Evolutionary conservation across 1,139 yeast genomes (phyloP).

Genomic region (Debaryomycetaceae sp.): DNA sequence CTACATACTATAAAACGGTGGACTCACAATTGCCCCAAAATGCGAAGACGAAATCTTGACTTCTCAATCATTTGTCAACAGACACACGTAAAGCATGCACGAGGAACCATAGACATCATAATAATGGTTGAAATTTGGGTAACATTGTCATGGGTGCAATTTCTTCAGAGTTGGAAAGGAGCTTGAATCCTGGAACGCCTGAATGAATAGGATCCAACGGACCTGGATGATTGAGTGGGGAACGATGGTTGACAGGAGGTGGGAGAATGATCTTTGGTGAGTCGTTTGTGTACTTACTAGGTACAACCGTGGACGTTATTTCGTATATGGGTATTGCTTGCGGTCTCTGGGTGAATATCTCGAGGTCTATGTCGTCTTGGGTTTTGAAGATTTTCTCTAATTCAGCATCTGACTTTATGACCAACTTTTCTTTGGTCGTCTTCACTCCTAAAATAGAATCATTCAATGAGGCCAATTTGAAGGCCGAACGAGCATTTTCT

Average conservation of each 20-base stretch:
- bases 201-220: constrained; percentile 2
- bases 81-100: neutral
- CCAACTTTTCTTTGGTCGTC: constrained; percentile 18
- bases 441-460: constrained; percentile 19
- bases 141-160: constrained; percentile 27
- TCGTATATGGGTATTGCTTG: constrained; percentile 36
- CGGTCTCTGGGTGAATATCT: constrained; percentile 30
- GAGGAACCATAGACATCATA: constrained; percentile 11
- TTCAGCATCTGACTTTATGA: constrained; percentile 31
- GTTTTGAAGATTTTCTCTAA: constrained; percentile 32
- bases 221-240: constrained; percentile 6
- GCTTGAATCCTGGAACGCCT: constrained; percentile 12
- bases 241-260: constrained; percentile 24
- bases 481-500: constrained; percentile 69
- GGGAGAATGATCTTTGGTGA: constrained; percentile 28
- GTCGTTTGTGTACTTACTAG: constrained; percentile 16
- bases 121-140: constrained; percentile 38
- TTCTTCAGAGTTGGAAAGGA: constrained; percentile 24
- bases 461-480: constrained; percentile 36
- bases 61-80: neutral
- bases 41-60: neutral
- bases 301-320: constrained; percentile 29
- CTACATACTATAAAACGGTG: no score
- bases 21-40: neutral
- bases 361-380: constrained; percentile 30